Conservation (phyloP, 164 flowering plant species). For the Amborella trichopoda region DNA sequence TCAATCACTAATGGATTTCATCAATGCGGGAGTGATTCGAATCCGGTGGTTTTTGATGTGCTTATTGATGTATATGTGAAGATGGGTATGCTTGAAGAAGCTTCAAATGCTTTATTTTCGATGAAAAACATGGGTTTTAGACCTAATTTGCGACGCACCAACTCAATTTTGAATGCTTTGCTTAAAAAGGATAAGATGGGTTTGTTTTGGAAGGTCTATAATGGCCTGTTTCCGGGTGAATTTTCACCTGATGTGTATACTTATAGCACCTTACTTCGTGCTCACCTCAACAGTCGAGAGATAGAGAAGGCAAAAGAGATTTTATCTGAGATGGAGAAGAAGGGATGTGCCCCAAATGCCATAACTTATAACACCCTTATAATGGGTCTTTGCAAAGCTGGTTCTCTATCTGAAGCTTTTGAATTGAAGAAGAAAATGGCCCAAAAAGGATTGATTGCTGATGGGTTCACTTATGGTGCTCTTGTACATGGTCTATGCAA, state of each 20-base stretch:
- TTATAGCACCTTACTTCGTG: conserved; percentile 41
- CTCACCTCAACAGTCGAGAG: conserved; percentile 41
- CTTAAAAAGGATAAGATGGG: conserved; percentile 32
- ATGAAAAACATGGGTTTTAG: conserved; percentile 14
- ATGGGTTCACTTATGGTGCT: conserved; percentile 30
- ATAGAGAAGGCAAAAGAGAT: conserved; percentile 30
- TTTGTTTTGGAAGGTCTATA: conserved; percentile 60
- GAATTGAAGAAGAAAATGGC: conserved; percentile 37
- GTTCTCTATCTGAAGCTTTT: conserved; percentile 46
- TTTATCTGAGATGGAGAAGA: conserved; percentile 47
- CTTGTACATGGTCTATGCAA: conserved; percentile 42
- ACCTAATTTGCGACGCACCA: conserved; percentile 40
- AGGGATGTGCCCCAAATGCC: conserved; percentile 44
- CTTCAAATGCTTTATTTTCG: conserved; percentile 26
- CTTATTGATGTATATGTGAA: conserved; percentile 41
- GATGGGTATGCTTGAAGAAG: conserved; percentile 36
- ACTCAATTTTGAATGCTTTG: conserved; percentile 53
- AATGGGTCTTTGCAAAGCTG: conserved; percentile 47
- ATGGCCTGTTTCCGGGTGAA: conserved; percentile 29
- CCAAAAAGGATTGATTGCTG: conserved; percentile 39
- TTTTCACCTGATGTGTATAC: conserved; percentile 51
- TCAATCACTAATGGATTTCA: conserved; percentile 19
- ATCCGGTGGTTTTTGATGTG: conserved; percentile 28
- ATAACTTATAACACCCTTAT: conserved; percentile 49
- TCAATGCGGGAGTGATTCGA: conserved; percentile 11